Evolutionary conservation across 257 asterid species (phyloP).

Genomic region (Primulina eburnea): DNA sequence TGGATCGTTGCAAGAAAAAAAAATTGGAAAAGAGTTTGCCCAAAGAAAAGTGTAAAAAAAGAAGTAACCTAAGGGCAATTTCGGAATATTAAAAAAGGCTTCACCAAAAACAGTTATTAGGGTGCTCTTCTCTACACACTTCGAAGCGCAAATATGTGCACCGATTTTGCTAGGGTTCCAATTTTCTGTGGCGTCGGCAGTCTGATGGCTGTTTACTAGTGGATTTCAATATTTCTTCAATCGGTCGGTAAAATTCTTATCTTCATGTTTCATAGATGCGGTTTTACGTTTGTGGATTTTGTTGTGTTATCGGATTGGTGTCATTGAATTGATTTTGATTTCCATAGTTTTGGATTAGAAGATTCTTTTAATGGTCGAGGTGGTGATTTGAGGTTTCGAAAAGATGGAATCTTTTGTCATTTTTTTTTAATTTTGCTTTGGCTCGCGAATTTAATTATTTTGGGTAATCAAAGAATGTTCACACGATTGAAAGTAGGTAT

Average conservation of each 20-base stretch:
- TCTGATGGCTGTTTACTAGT: neutral
- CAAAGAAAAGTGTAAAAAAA: too few species aligned
- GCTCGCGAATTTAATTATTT: neutral
- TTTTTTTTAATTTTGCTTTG: neutral
- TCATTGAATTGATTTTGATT: constrained; percentile 9
- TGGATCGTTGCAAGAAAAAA: too few species aligned
- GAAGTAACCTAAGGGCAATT: too few species aligned
- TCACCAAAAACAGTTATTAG: too few species aligned
- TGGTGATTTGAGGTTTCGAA: constrained; percentile 11
- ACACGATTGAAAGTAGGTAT: constrained; percentile 1
- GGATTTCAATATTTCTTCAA: neutral
- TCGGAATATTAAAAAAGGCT: too few species aligned
- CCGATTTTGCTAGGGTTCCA: neutral
- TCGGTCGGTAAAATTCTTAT: neutral
- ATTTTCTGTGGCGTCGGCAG: neutral
- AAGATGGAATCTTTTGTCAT: constrained; percentile 3
- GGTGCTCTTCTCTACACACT: too few species aligned
- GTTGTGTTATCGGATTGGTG: neutral
- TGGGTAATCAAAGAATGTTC: neutral
- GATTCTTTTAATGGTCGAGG: neutral
- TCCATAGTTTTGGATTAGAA: neutral
- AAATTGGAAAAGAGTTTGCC: too few species aligned
- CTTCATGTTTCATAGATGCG: neutral
- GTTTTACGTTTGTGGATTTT: neutral
- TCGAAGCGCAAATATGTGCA: too few species aligned